Percentiles rank a stretch among this genome's conserved stretches.
Evolutionary conservation across 345 rosid species (phyloP).

Genomic region (Barbarea vulgaris): DNA sequence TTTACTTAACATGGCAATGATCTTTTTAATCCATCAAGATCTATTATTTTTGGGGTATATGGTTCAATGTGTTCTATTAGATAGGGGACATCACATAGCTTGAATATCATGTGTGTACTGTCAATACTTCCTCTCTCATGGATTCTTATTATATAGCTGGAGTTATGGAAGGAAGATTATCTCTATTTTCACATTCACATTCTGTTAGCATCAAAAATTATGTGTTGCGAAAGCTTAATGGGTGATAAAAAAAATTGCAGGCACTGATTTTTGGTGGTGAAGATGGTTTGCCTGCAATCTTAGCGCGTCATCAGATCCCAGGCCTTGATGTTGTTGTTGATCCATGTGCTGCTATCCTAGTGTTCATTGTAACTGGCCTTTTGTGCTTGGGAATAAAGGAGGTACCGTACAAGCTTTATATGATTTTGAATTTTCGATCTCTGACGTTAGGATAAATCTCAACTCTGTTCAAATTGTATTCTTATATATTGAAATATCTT

Average conservation of each 20-base stretch:
- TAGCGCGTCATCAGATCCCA: slow-evolving; percentile 86
- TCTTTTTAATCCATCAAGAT: background rate
- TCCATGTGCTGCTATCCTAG: slow-evolving; percentile 87
- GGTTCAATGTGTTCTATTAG: background rate
- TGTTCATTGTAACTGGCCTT: slow-evolving; percentile 80
- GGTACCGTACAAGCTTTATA: slow-evolving; percentile 59
- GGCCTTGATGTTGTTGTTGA: slow-evolving; percentile 83
- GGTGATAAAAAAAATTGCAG: slow-evolving; percentile 39
- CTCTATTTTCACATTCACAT: background rate
- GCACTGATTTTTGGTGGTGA: slow-evolving; percentile 90
- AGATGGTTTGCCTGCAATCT: slow-evolving; percentile 66
- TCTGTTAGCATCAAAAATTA: background rate
- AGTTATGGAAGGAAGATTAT: background rate
- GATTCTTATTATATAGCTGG: background rate
- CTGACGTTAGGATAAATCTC: background rate
- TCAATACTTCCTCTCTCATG: background rate
- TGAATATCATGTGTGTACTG: background rate
- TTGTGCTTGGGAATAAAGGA: slow-evolving; percentile 96
- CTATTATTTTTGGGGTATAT: background rate
- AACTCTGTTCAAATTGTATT: background rate
- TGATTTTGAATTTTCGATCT: background rate
- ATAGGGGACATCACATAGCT: background rate
- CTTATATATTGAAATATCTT: background rate
- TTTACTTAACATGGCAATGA: background rate
- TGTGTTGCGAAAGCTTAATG: slow-evolving; percentile 12